Conservation (phyloP, 257 asterid genomes). For the Anisodus tanguticus region DNA sequence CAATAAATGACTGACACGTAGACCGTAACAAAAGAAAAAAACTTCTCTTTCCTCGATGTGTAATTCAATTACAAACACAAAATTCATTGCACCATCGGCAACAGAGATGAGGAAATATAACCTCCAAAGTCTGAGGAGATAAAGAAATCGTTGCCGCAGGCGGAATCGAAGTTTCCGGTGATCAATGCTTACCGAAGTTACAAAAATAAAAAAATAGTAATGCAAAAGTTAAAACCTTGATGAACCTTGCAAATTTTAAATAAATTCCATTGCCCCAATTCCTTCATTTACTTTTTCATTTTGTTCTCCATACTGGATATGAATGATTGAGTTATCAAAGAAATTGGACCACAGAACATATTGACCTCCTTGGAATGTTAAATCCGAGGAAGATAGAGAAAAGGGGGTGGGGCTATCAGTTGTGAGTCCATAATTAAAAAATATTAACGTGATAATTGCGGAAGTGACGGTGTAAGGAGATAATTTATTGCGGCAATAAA, state of each 20-base stretch:
- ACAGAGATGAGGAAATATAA: not conserved
- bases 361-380: not conserved
- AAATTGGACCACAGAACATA: not conserved
- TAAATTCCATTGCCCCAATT: not conserved
- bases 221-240: not conserved
- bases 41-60: not conserved
- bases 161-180: not conserved
- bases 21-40: not conserved
- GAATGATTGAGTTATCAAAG: not conserved
- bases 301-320: not conserved
- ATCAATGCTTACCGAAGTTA: not conserved
- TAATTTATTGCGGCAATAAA: too few relatives aligned
- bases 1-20: not conserved
- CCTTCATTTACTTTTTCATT: not conserved
- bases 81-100: not conserved
- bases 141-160: not conserved
- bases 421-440: not conserved
- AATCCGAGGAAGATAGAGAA: not conserved
- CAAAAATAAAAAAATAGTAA: not conserved
- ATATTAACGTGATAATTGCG: not conserved
- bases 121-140: not conserved
- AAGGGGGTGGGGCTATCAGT: not conserved
- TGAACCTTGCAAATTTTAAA: not conserved
- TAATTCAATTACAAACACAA: not conserved
- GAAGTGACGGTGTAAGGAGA: not conserved